Evolutionary conservation across 805 yeast species (phyloP).

Genomic region (Helenozyma baotianmanensis): DNA sequence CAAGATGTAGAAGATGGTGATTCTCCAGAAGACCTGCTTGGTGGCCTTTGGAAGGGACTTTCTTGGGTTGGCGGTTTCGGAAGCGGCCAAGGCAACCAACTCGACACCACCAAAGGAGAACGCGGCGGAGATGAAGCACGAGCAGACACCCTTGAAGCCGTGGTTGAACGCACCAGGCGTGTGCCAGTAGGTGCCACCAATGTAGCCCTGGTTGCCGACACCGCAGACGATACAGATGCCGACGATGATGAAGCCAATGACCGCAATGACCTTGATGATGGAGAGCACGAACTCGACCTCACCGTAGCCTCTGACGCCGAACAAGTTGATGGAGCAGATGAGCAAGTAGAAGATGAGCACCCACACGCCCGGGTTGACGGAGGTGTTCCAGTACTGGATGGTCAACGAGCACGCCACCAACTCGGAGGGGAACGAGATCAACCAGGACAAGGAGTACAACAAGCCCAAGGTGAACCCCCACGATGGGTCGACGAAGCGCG

Average conservation of each 20-base stretch:
- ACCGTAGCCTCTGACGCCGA: slow-evolving; percentile 32
- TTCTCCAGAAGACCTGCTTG: slow-evolving; percentile 53
- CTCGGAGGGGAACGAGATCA: slow-evolving; percentile 30
- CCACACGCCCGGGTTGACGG: slow-evolving; percentile 34
- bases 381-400: slow-evolving; percentile 30
- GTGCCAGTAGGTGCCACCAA: slow-evolving; percentile 50
- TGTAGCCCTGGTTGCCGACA: slow-evolving; percentile 41
- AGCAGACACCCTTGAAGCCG: slow-evolving; percentile 52
- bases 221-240: slow-evolving; percentile 38
- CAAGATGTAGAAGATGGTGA: slow-evolving; percentile 44
- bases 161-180: slow-evolving; percentile 52
- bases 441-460: slow-evolving; percentile 26
- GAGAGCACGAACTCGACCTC: slow-evolving; percentile 24
- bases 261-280: slow-evolving; percentile 24
- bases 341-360: slow-evolving; percentile 31
- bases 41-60: slow-evolving; percentile 55
- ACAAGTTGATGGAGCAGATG: slow-evolving; percentile 30
- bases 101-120: slow-evolving; percentile 63
- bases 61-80: slow-evolving; percentile 52
- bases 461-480: slow-evolving; percentile 22
- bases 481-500: slow-evolving; percentile 19
- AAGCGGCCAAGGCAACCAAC: slow-evolving; percentile 55
- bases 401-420: slow-evolving; percentile 33
- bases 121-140: slow-evolving; percentile 52
- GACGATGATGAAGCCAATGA: slow-evolving; percentile 22